Percentiles rank a stretch among this genome's conserved stretches.
Conservation (phyloP, 352 stramenopile species). For the Phytophthora sojae region DNA sequence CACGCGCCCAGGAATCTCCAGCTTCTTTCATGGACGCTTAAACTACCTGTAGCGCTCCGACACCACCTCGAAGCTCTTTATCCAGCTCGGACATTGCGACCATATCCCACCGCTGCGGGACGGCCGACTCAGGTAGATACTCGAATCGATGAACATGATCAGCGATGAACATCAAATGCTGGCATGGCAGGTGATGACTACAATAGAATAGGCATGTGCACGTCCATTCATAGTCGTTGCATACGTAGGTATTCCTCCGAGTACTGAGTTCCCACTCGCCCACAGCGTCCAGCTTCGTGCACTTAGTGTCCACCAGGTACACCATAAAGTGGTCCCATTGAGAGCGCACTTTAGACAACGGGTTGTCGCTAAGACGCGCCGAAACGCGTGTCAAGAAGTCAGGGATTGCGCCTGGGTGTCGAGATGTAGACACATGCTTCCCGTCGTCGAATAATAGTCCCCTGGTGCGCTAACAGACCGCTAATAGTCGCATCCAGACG, state of each 20-base stretch:
- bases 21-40: not conserved
- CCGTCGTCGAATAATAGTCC: constrained; percentile 4
- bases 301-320: not conserved
- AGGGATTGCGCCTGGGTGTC: not conserved
- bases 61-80: not conserved
- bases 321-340: constrained; percentile 7
- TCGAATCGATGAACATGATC: not conserved
- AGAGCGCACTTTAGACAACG: not conserved
- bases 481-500: constrained; percentile 12
- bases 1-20: not conserved
- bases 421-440: constrained; percentile 4
- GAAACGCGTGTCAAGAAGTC: constrained; percentile 3
- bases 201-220: too few species aligned
- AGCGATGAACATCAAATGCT: not conserved
- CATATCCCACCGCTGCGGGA: not conserved
- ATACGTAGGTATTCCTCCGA: not conserved
- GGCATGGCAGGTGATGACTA: not conserved
- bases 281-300: not conserved
- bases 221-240: constrained; percentile 1
- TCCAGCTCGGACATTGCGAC: not conserved
- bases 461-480: constrained; percentile 21
- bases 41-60: not conserved
- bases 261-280: not conserved
- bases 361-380: not conserved
- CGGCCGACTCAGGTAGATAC: not conserved